Base-by-base conservation (phyloP, 371 early-diverging fungal genomes). In the Actinomucor elegans region DNA sequence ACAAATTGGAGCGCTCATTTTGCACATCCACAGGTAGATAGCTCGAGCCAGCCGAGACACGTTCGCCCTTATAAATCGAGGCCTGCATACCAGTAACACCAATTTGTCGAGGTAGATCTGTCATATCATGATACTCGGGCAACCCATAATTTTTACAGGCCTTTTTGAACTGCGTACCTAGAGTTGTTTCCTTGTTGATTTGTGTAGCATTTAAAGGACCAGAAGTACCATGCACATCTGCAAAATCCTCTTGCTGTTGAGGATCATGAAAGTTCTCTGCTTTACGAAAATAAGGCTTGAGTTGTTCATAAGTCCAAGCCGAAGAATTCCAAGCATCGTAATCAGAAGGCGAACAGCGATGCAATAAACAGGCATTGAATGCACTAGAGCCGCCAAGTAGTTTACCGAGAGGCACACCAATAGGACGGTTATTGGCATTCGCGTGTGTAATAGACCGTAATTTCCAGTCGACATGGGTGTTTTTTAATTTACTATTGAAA, bases 361-460 rank as follows among this genome's bases (percentile, higher is more conserved):
- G 69, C 26, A 48, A 64, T 18, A 71, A 21, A 49, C 69, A 64
- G 8, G 73, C 75, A 46, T 77, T 77, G 15, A 67, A 62, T 12
- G 64, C 54, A 24, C 68, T 65, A 28, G 64, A 62, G 0, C 75
- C 75, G 12, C 75, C 75, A 0, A 74, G 55, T n/a, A 66, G n/a
- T 48, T 66, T 69, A 5, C 69, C 71, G 8, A 60, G 31, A 1
- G 73, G 73, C 24, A 72, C 52, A 18, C 45, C 42, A n/a, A 67
- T 48, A 5, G 9, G 24, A 24, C 67, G 50, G 2, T 62, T 35
- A 21, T 57, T 5, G 15, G 51, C 63, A 26, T 55, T 26, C 2
- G 23, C 8, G 21, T 67, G 67, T 3, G 38, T 4, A 2, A 20
- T 24, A 5, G 67, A 54, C 12, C 50, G 17, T 5, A 61, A 24